Percentiles rank a stretch among this genome's conserved stretches.
Evolutionary conservation across 495 filamentous ascomycete genomes (phyloP).

Genomic region (Oleoguttula mirabilis): DNA sequence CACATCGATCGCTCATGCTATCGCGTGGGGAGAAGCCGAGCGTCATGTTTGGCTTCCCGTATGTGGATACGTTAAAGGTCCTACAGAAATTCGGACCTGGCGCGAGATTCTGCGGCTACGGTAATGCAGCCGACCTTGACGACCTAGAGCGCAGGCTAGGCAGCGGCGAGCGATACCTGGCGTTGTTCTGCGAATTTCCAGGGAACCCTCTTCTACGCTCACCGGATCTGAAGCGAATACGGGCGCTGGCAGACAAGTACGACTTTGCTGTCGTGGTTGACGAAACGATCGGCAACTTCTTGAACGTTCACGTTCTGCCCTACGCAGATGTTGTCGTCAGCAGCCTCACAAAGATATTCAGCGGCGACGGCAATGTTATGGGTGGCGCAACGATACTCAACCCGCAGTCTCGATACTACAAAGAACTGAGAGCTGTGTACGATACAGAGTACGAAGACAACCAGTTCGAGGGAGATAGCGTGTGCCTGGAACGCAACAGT

Average conservation of each 20-base stretch:
- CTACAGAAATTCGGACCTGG: constrained; percentile 90
- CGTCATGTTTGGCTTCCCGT: constrained; percentile 76
- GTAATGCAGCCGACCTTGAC: constrained; percentile 69
- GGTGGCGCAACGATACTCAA: constrained; percentile 82
- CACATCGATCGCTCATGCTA: constrained; percentile 59
- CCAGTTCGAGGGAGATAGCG: constrained; percentile 82
- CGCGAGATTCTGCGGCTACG: constrained; percentile 80
- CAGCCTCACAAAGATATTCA: constrained; percentile 93
- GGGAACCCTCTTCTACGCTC: constrained; percentile 81
- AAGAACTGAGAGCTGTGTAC: constrained; percentile 49
- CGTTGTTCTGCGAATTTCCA: constrained; percentile 87
- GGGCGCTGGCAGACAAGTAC: constrained; percentile 64
- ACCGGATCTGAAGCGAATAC: constrained; percentile 72
- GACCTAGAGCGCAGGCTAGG: constrained; percentile 64
- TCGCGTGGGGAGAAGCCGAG: constrained; percentile 44
- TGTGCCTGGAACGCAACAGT: constrained; percentile 93
- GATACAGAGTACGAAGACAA: constrained; percentile 66
- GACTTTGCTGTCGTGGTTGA: constrained; percentile 87
- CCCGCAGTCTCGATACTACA: constrained; percentile 62
- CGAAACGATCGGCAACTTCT: constrained; percentile 91
- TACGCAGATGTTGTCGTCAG: constrained; percentile 85
- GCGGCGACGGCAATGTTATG: constrained; percentile 96
- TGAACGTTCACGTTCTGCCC: constrained; percentile 85
- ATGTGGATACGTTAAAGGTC: constrained; percentile 92
- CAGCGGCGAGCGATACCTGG: constrained; percentile 65